A percentile compares a stretch with the other conserved stretches of the same genome.
Conservation (phyloP, 2,329 filamentous ascomycete genomes). For the Penicillium sp. region DNA sequence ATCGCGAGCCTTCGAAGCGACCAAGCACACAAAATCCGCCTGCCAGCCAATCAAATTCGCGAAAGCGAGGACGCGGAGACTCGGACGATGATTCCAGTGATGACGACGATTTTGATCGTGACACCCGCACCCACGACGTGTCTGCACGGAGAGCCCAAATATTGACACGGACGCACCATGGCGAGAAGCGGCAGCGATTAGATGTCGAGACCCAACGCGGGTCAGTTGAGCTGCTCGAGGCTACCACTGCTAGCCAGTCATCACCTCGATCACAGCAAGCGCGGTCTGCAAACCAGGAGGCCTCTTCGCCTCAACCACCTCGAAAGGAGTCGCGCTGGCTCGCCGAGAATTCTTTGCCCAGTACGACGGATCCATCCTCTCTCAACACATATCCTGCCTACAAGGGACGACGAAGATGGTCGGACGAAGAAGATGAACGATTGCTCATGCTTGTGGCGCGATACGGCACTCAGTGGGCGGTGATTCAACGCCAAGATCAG, state of each 20-base stretch:
- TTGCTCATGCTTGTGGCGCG: slow-evolving; percentile 47
- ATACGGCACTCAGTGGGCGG: slow-evolving; percentile 43
- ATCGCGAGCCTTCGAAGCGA: slow-evolving; percentile 4
- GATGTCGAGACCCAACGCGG: slow-evolving; percentile 7
- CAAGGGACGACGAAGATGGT: slow-evolving; percentile 28
- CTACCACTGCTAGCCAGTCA: background rate
- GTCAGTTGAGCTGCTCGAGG: slow-evolving; percentile 6
- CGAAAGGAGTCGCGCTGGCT: background rate
- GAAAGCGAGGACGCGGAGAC: slow-evolving; percentile 14
- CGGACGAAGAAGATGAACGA: slow-evolving; percentile 34
- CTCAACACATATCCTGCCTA: too few species aligned
- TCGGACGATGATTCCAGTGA: slow-evolving; percentile 11
- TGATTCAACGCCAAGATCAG: slow-evolving; percentile 37
- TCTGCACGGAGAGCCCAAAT: slow-evolving; percentile 32
- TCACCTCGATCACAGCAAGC: background rate
- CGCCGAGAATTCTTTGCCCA: background rate
- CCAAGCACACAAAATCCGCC: background rate
- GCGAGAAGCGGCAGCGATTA: slow-evolving; percentile 5
- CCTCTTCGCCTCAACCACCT: background rate
- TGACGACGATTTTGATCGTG: slow-evolving; percentile 43
- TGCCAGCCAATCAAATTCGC: background rate
- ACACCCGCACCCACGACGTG: slow-evolving; percentile 29
- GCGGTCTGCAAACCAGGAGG: background rate
- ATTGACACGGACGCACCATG: slow-evolving; percentile 10
- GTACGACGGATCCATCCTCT: background rate